phyloP scores from a whole-genome alignment of 352 stramenopile genomes.

The Phytophthora pluvialis region DNA sequence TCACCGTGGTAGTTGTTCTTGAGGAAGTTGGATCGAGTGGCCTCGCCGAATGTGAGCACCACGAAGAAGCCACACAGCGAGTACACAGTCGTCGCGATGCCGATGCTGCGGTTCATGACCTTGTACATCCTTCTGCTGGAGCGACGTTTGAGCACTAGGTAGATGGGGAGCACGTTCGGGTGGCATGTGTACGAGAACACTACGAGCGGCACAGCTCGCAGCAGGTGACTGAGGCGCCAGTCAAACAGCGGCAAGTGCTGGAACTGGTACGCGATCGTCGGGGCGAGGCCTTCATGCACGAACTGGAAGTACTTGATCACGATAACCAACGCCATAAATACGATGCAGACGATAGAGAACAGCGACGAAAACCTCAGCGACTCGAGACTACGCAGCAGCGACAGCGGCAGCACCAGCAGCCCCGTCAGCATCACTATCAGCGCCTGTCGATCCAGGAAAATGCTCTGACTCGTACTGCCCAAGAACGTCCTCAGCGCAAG shows the following conservation, averaged over 20 bases:
- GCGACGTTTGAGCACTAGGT: constrained; percentile 86
- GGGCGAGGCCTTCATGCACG: constrained; percentile 67
- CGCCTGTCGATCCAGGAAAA: constrained; percentile 69
- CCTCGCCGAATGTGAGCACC: constrained; percentile 85
- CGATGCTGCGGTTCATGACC: constrained; percentile 88
- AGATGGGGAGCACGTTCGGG: constrained; percentile 90
- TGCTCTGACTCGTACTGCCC: constrained; percentile 46
- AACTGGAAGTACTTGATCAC: constrained; percentile 92
- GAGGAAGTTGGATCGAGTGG: constrained; percentile 85
- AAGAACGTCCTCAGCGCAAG: constrained; percentile 65
- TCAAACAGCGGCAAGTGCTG: constrained; percentile 80
- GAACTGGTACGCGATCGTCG: constrained; percentile 74
- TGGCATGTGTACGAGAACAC: constrained; percentile 91
- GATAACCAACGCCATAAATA: constrained; percentile 90
- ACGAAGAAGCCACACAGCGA: constrained; percentile 82
- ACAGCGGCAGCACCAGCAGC: constrained; percentile 81
- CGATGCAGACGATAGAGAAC: constrained; percentile 88
- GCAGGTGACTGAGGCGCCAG: constrained; percentile 61
- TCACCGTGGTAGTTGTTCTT: constrained; percentile 88
- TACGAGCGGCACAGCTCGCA: constrained; percentile 81
- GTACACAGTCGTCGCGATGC: constrained; percentile 78
- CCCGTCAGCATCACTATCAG: constrained; percentile 68
- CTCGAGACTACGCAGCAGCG: constrained; percentile 81
- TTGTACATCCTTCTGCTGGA: constrained; percentile 90
- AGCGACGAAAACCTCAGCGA: constrained; percentile 88